phyloP scores from a whole-genome alignment of 768 basidiomycete species.

The Boletus tomentosulus region DNA sequence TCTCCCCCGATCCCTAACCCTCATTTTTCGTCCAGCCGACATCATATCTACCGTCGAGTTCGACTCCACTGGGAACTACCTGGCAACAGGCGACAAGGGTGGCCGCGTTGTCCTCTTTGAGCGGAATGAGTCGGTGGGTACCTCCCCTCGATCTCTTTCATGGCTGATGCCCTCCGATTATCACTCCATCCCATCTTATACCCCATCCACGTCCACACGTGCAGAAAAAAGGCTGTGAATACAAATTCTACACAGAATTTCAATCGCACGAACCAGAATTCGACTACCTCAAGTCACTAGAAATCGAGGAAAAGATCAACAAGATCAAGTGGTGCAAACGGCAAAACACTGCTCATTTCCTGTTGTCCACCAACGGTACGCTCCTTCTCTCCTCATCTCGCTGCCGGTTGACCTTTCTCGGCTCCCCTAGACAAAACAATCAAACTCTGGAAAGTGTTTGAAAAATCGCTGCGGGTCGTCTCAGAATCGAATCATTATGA shows the following conservation, averaged over 20 bases:
- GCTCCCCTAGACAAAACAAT: constrained; percentile 87
- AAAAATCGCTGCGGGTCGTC: constrained; percentile 93
- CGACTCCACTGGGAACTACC: constrained; percentile 98
- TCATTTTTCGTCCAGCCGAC: constrained; percentile 67
- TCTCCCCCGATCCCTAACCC: constrained; percentile 13
- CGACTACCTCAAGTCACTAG: constrained; percentile 98
- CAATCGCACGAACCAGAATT: constrained; percentile 99
- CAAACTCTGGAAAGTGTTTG: constrained; percentile 99
- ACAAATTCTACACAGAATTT: constrained; percentile 99
- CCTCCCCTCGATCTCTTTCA: constrained; percentile 7
- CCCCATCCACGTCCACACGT: constrained; percentile 14
- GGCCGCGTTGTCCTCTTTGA: constrained; percentile 98
- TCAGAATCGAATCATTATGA: constrained; percentile 94
- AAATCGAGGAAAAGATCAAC: constrained; percentile 99
- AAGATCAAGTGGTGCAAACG: constrained; percentile 99
- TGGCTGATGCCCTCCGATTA: constrained; percentile 34
- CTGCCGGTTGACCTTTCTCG: neutral
- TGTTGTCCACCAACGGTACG: constrained; percentile 94
- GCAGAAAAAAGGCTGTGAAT: constrained; percentile 99
- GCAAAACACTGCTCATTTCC: constrained; percentile 95
- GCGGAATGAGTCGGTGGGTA: constrained; percentile 89
- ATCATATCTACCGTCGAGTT: constrained; percentile 99
- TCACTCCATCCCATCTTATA: constrained; percentile 8
- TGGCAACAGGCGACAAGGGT: constrained; percentile 99
- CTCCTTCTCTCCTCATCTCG: neutral